A percentile compares a stretch with the other conserved stretches of the same genome.
phyloP scores from a whole-genome alignment of 495 filamentous ascomycete genomes.

The Lasiosphaeria hispida region DNA sequence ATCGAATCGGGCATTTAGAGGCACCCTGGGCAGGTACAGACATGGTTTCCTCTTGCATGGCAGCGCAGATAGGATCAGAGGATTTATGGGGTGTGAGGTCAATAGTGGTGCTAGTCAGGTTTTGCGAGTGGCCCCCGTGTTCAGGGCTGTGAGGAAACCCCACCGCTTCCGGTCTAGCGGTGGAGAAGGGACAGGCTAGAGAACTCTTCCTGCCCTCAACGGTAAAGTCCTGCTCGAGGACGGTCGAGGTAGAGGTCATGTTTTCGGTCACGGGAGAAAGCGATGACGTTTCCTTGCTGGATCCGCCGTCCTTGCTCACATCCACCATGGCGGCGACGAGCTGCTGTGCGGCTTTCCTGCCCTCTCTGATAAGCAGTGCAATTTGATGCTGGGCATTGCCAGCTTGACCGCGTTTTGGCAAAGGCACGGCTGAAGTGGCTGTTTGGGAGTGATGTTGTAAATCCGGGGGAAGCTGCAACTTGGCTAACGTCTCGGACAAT shows the following conservation, averaged over 20 bases:
- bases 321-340: conserved; percentile 44
- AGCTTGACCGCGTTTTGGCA: conserved; percentile 43
- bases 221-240: conserved; percentile 65
- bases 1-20: conserved; percentile 82
- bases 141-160: neutral
- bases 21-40: conserved; percentile 49
- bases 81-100: conserved; percentile 43
- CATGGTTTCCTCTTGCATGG: conserved; percentile 52
- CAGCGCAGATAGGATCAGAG: conserved; percentile 60
- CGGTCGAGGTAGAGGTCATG: conserved; percentile 51
- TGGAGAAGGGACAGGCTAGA: conserved; percentile 62
- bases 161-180: conserved; percentile 4
- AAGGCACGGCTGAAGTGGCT: conserved; percentile 46
- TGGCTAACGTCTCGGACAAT: conserved; percentile 51
- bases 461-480: conserved; percentile 55
- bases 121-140: conserved; percentile 15
- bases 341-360: conserved; percentile 45
- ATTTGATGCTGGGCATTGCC: conserved; percentile 50
- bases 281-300: conserved; percentile 36
- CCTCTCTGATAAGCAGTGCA: conserved; percentile 54
- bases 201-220: conserved; percentile 58
- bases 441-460: conserved; percentile 42
- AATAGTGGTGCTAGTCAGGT: conserved; percentile 19
- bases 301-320: conserved; percentile 36
- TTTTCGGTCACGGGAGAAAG: conserved; percentile 36